Base-by-base conservation (phyloP, 2,329 filamentous ascomycete genomes). In the Pseudocercospora macadamiae region DNA sequence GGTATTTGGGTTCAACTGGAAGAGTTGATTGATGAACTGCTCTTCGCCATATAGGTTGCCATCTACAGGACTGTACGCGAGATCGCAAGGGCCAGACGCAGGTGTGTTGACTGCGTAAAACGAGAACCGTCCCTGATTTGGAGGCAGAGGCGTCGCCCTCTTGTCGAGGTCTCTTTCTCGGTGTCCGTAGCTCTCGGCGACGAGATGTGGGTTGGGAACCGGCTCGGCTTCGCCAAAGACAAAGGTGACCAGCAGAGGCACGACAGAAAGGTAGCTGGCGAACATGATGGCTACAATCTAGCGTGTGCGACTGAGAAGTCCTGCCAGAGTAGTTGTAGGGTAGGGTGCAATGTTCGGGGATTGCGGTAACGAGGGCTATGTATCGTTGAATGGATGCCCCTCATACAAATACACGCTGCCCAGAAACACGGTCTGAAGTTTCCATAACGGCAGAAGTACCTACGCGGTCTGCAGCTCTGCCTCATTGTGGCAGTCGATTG, bases 51-150 rank as follows among this genome's bases (percentile, higher is more conserved):
- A 59, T 1, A 59, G 52, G 30, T 51, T 36, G n/a, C 57, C 51
- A 39, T 59, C 57, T 10, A 51, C 57, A 10, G 57, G 57, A 21
- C 54, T 59, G 45, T 54, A 59, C 10, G 57, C 61, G 42, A 63
- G 51, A 55, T 63, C 61, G 48, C 61, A 63, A 47, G 61, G 61
- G 4, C 61, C 57, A 16, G 61, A 54, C 7, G 60, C 51, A 5
- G 51, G 49, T 7, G 61, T 63, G 5, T 42, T 49, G 44, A 63
- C 28, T 4, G 60, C 44, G 47, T 55, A 63, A 34, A 63, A 57
- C 1, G 58, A 61, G 26, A 63, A 63, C 26, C 47, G 42, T 34
- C 57, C 57, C 26, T 55, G 37, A 21, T 39, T 39, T n/a, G 36
- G 36, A 6, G 36, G 36, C 36, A 39, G 36, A 8, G 36, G 16